Evolutionary conservation across 176 grass and related monocot species (phyloP), one percentile per base, ranked within the genome.

Genomic region (Oryza brachyantha): DNA sequence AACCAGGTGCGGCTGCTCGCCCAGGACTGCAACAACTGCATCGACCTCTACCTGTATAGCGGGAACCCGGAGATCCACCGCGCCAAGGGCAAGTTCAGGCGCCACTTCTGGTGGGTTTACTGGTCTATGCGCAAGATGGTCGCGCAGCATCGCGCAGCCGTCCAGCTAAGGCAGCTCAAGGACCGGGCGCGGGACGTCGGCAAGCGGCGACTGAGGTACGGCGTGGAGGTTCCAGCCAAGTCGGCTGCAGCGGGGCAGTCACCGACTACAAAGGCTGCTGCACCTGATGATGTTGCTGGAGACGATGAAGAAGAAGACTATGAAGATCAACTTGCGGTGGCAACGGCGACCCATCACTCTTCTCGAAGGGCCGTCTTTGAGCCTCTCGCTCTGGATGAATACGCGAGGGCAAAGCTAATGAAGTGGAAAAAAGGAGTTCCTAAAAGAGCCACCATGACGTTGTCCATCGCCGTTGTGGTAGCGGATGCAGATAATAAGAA

Each of bases 201-300:
- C 3, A n/a, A 74, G 52, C 72, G 72, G 27, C 72, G 72, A 1
- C 6, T 74, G 72, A 58, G 72, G 32, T 60, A 74, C 7, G 52
- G 72, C 34, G 52, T 74, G 13, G 72, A 59, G 52, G 12, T 74
- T 37, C 73, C 80, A 0, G 42, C n/a, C n/a, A n/a, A n/a, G n/a
- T n/a, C n/a, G n/a, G n/a, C n/a, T n/a, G n/a, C n/a, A n/a, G n/a
- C n/a, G n/a, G n/a, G n/a, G n/a, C n/a, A n/a, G n/a, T n/a, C n/a
- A n/a, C n/a, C n/a, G n/a, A n/a, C n/a, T n/a, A n/a, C 0, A 8
- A 78, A 40, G 22, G 12, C 8, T 13, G 38, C 11, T 0, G 12
- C 55, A 16, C 7, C 2, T 36, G 8, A 13, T 68, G 46, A 38
- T 13, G 67, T 8, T 7, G 36, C 10, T 3, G 26, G 3, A 45